Evolutionary conservation across 176 grass and related monocot genomes (phyloP), one percentile per base, ranked within the genome.

Genomic region (Zea luxurians): DNA sequence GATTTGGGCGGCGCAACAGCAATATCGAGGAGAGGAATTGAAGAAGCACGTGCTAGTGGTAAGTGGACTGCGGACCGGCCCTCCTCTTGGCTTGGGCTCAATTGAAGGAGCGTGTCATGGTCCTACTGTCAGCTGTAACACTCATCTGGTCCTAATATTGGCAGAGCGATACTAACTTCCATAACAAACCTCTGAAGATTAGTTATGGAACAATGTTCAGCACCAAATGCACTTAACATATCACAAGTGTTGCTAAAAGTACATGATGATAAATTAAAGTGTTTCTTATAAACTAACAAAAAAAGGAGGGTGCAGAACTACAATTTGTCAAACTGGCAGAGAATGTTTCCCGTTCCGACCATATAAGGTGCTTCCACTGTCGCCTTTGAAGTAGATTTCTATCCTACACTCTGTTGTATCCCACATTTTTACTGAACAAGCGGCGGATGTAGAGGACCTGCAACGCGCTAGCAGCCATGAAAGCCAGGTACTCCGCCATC

Each of bases 391-490:
- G 62, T 44, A 64, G 74, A 52, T 8, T n/a, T 53, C 17, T 70
- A 72, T 54, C 44, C 85, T 97, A 97, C 59, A 99, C 86, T 77
- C 96, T 91, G 80, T 99, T 95, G 75, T 93, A 99, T 48, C 53
- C 92, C 72, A 95, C 88, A 0, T 89, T 92, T 83, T 93, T 95
- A 75, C 92, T 91, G 87, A 99, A 95, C 18, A 99, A 65, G 40
- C 96, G 96, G 20, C 92, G 96, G 61, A 99, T 93, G 83, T 95
- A 99, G 84, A 86, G 40, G 5, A 95, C 91, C 70, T 99, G 96
- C 79, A 99, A 87, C 2, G 85, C 83, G 11, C 96, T 99, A 5
- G 92, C 92, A 3, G 68, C 84, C 72, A 92, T 89, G 49, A 99
- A 81, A 35, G 92, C 92, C 55, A 92, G 12, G 48, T 99, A 99